Evolutionary conservation across 2,329 filamentous ascomycete species (phyloP), one percentile per base, ranked within the genome.

Genomic region (Pseudogymnoascus sp.): DNA sequence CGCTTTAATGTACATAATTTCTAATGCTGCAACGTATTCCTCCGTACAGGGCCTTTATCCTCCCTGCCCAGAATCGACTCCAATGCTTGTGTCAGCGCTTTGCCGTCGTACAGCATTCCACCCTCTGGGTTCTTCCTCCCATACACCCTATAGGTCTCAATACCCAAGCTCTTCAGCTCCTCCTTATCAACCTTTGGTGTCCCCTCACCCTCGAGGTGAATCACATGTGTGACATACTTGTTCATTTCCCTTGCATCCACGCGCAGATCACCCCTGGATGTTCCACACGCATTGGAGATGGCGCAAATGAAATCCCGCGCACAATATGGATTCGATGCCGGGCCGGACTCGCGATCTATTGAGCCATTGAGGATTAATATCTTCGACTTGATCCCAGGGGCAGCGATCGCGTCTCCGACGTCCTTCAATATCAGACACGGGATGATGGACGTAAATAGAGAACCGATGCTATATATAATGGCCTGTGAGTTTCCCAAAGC

Each of bases 391-490:
- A 81, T 77, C 1, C 39, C 58, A 4, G 62, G 60, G 12, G 75
- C 74, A 1, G 80, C 75, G 20, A 90, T 78, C 0, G 85, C 83
- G 18, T 84, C 79, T 0, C 90, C 90, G 0, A 95, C 85, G 3
- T 88, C 89, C 22, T 85, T 81, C 6, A 96, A 80, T 4, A 97
- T 83, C 1, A 97, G 76, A 14, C 86, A 91, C 0, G 93, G 93
- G 1, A 96, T 81, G 34, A 97, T 83, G 4, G 89, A 93, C 0
- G 93, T 97, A 74, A 95, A 97, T 0, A 97, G 78, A 1, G 88
- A 92, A n/a, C 94, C 94, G 62, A 97, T 95, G 72, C 89, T 92
- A 75, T 96, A 97, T 50, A 97, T 83, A 7, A 97, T 79, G 1
- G 85, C 86, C 61, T 84, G 81, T 0, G 89, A 81, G 1, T 76